phyloP scores from a whole-genome alignment of 805 yeast species.

The Brettanomyces naardenensis region DNA sequence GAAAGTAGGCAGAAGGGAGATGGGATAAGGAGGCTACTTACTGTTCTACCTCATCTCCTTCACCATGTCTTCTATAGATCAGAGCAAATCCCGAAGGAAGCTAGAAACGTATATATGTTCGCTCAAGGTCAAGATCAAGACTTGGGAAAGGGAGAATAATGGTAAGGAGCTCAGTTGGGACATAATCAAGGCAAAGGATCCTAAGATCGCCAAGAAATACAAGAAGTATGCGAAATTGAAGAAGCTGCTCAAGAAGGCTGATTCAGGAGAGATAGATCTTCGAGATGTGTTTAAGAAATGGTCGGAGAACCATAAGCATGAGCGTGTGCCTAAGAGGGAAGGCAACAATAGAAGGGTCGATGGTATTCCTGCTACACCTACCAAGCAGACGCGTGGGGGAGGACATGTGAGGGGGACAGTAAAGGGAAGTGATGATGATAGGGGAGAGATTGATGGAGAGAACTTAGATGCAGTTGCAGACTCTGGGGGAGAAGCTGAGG shows the following conservation, averaged over 20 bases:
- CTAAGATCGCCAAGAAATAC: constrained; percentile 1
- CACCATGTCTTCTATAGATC: too few relatives aligned
- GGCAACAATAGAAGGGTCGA: background rate
- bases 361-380: constrained; percentile 1
- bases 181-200: background rate
- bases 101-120: background rate
- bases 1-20: too few relatives aligned
- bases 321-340: background rate
- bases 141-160: constrained; percentile 2
- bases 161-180: background rate
- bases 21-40: too few relatives aligned
- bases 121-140: constrained; percentile 1
- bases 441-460: background rate
- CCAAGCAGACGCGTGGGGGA: background rate
- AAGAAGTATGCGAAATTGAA: constrained; percentile 2
- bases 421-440: too few relatives aligned
- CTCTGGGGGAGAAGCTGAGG: background rate
- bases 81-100: too few relatives aligned
- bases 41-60: too few relatives aligned
- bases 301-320: background rate
- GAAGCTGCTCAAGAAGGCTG: constrained; percentile 1
- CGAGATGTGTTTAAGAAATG: background rate
- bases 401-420: too few relatives aligned
- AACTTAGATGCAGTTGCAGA: background rate
- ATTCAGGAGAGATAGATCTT: constrained; percentile 2